Percentiles rank a stretch among this genome's conserved stretches.
Conservation (phyloP, 352 stramenopile species). For the Peronospora belbahrii region DNA sequence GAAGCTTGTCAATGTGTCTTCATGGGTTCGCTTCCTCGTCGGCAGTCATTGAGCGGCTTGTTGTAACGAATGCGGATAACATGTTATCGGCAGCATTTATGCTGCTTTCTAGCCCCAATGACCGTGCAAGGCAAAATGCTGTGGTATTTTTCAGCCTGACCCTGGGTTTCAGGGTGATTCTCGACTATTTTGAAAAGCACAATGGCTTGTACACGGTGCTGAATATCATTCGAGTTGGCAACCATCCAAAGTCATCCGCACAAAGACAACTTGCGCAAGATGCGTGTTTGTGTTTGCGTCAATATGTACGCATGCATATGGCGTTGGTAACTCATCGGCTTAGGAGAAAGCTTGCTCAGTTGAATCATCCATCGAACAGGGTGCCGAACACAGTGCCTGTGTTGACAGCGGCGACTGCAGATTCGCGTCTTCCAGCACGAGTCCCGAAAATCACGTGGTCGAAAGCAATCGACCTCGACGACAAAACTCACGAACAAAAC, state of each 20-base stretch:
- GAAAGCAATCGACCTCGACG: constrained; percentile 76
- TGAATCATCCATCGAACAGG: constrained; percentile 51
- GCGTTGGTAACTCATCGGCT: constrained; percentile 62
- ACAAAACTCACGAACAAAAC: constrained; percentile 80
- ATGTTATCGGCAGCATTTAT: constrained; percentile 56
- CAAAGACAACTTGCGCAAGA: constrained; percentile 80
- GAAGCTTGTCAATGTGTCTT: constrained; percentile 79
- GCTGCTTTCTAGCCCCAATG: constrained; percentile 67
- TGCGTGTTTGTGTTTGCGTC: constrained; percentile 71
- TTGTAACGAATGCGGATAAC: constrained; percentile 44
- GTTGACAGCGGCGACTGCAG: constrained; percentile 42
- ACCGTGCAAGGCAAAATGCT: constrained; percentile 70
- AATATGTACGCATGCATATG: constrained; percentile 82
- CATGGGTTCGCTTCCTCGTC: constrained; percentile 76
- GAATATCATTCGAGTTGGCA: constrained; percentile 79
- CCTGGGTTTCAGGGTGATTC: constrained; percentile 66
- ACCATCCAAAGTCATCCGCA: constrained; percentile 61
- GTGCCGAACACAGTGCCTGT: constrained; percentile 25
- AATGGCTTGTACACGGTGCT: constrained; percentile 79
- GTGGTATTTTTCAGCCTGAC: constrained; percentile 83
- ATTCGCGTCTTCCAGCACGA: constrained; percentile 53
- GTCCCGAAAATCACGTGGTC: constrained; percentile 66
- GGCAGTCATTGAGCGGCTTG: constrained; percentile 68
- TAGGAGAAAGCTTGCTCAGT: constrained; percentile 48
- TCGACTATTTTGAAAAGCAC: constrained; percentile 80